phyloP scores from a whole-genome alignment of 2,329 filamentous ascomycete species.

The Lasiodiplodia sp. region DNA sequence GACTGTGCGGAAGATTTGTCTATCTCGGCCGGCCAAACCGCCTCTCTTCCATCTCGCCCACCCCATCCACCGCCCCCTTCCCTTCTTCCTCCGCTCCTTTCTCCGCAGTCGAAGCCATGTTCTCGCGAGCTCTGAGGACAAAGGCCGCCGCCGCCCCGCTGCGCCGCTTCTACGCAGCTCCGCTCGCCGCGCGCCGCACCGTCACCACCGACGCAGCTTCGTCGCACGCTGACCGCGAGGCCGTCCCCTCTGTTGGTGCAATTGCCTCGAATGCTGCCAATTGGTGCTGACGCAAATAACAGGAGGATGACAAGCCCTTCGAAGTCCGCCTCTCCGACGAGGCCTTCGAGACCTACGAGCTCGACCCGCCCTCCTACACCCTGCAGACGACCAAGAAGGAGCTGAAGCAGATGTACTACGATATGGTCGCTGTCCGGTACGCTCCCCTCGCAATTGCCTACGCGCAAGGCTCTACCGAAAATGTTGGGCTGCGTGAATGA shows the following conservation, averaged over 20 bases:
- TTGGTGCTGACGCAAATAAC: conserved; percentile 14
- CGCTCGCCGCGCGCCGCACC: conserved; percentile 61
- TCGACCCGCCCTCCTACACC: conserved; percentile 94
- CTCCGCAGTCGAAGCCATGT: conserved; percentile 38
- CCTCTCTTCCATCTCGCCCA: conserved; percentile 27
- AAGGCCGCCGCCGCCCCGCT: conserved; percentile 49
- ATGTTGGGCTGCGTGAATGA: conserved; percentile 28
- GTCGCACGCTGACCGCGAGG: conserved; percentile 82
- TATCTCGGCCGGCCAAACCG: conserved; percentile 28
- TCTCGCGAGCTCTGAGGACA: conserved; percentile 50
- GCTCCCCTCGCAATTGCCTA: conserved; percentile 39
- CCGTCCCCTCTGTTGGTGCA: conserved; percentile 63
- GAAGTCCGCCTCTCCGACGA: conserved; percentile 92
- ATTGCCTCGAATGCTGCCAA: background rate
- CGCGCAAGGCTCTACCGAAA: background rate
- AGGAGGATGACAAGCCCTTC: conserved; percentile 96
- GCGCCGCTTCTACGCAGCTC: conserved; percentile 44
- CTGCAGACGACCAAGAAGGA: conserved; percentile 95
- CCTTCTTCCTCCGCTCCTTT: conserved; percentile 27
- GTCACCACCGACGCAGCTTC: conserved; percentile 97
- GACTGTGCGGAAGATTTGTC: conserved; percentile 29
- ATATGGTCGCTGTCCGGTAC: conserved; percentile 95
- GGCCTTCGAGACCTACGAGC: conserved; percentile 99
- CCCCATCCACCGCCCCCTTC: conserved; percentile 25
- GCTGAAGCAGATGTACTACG: conserved; percentile 98